phyloP scores from a whole-genome alignment of 176 grass and related monocot genomes.

The Areca catechu region DNA sequence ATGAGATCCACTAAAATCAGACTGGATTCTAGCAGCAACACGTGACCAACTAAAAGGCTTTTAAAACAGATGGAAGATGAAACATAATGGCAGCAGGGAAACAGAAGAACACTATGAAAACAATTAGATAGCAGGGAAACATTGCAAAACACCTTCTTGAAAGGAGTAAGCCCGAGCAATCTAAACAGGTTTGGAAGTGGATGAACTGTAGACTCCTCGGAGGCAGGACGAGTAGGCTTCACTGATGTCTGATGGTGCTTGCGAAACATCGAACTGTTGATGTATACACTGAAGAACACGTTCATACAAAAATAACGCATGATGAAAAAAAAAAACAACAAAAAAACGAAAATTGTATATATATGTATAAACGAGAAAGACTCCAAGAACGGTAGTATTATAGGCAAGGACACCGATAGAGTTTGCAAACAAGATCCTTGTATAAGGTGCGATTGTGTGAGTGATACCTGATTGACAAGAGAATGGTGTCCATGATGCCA shows the following conservation, averaged over 20 bases:
- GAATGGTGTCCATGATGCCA: conserved; percentile 73
- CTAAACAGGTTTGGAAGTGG: conserved; percentile 53
- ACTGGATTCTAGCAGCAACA: no score
- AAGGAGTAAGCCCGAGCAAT: conserved; percentile 63
- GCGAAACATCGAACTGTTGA: conserved; percentile 59
- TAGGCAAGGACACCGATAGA: neutral
- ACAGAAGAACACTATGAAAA: no score
- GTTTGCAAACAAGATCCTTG: neutral
- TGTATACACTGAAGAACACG: conserved; percentile 40
- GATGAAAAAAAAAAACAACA: neutral
- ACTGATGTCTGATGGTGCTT: conserved; percentile 32
- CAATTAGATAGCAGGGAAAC: no score
- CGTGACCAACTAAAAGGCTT: no score
- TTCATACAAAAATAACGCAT: neutral
- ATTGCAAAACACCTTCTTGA: conserved; percentile 45
- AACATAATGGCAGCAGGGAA: no score
- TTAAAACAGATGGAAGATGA: no score
- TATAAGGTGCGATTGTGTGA: neutral
- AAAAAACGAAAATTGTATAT: neutral
- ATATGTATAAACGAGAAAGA: neutral
- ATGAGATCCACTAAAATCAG: no score
- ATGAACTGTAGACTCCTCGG: conserved; percentile 57
- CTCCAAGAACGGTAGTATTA: no score
- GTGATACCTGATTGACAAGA: conserved; percentile 63
- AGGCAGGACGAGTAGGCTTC: conserved; percentile 24